Evolutionary conservation across 129 eudicot species (phyloP).

Genomic region (Artemisia argyi): DNA sequence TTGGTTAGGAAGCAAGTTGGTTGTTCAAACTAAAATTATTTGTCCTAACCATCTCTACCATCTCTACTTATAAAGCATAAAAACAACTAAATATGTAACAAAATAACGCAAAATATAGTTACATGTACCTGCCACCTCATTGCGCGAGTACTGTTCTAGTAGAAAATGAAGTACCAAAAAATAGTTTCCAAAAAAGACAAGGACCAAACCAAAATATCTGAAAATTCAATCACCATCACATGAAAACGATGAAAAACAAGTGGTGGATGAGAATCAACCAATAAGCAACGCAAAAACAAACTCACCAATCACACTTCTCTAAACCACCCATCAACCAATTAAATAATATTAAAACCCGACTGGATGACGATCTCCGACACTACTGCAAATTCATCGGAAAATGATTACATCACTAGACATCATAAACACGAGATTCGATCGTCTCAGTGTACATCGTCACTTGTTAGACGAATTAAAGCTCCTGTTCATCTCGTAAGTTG

Average conservation of each 20-base stretch:
- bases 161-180: neutral
- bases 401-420: constrained; percentile 9
- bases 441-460: constrained; percentile 11
- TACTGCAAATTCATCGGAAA: neutral
- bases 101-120: no score
- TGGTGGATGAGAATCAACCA: constrained; percentile 14
- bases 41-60: no score
- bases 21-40: no score
- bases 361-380: constrained; percentile 8
- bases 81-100: no score
- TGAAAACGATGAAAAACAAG: neutral
- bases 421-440: constrained; percentile 19
- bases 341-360: neutral
- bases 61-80: no score
- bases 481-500: constrained; percentile 20
- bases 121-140: no score
- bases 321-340: constrained; percentile 9
- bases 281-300: neutral
- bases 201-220: neutral
- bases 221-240: neutral
- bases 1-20: no score
- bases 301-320: constrained; percentile 9
- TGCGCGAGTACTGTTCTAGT: no score
- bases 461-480: constrained; percentile 11
- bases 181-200: neutral